A percentile compares a stretch with the other conserved stretches of the same genome.
Evolutionary conservation across 805 yeast species (phyloP).

Genomic region (Komagataella kurtzmanii): DNA sequence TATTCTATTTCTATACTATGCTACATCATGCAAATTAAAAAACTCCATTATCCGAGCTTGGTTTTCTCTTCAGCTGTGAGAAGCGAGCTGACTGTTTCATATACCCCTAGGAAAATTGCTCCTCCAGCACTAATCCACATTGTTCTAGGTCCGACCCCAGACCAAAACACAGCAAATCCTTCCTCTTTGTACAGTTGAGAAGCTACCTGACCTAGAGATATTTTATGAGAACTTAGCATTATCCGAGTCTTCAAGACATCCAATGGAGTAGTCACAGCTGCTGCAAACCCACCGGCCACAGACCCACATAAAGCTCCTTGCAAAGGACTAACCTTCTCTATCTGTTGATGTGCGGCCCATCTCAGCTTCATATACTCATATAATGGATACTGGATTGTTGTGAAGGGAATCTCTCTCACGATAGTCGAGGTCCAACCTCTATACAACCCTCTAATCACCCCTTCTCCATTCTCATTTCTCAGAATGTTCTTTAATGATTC

Average conservation of each 20-base stretch:
- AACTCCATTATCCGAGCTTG: neutral
- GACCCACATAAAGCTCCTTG: conserved; percentile 83
- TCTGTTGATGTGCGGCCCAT: conserved; percentile 31
- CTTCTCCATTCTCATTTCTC: conserved; percentile 62
- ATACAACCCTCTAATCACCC: conserved; percentile 64
- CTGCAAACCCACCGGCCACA: conserved; percentile 72
- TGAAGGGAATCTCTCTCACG: conserved; percentile 92
- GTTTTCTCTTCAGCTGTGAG: neutral
- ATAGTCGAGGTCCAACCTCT: conserved; percentile 92
- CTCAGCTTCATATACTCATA: conserved; percentile 68
- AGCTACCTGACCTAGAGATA: conserved; percentile 34
- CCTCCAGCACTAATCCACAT: conserved; percentile 99
- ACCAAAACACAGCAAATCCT: conserved; percentile 58
- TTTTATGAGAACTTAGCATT: conserved; percentile 52
- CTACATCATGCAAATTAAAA: neutral
- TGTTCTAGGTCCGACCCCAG: conserved; percentile 91
- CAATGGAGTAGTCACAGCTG: conserved; percentile 69
- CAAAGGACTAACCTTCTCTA: conserved; percentile 37
- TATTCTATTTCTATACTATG: neutral
- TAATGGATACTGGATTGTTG: conserved; percentile 88
- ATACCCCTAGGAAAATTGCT: conserved; percentile 90
- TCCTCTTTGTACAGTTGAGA: conserved; percentile 49
- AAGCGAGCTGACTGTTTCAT: conserved; percentile 51
- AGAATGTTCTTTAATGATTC: conserved; percentile 54
- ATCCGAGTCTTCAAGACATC: conserved; percentile 75